These are phyloP conservation scores for Acaromyces ingoldii DNA, from an alignment of 1,284 basidiomycete species.

Conservation along the genomic window DNA sequence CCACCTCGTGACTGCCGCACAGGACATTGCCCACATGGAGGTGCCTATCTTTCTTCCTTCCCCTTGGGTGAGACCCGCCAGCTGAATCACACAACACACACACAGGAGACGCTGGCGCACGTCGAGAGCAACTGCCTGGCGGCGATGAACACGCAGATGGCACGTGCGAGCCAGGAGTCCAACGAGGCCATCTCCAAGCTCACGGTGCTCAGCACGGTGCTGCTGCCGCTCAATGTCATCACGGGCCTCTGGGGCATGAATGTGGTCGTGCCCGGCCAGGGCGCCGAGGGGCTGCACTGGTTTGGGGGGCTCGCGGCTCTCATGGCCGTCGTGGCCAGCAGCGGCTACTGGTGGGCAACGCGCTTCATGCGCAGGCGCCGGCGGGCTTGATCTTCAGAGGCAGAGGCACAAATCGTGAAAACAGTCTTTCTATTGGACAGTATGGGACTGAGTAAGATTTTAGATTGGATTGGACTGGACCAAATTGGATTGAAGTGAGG, in stretches of 20 bases:
- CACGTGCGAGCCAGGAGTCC: background rate
- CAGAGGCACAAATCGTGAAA: too few relatives aligned
- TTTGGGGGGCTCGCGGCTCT: background rate
- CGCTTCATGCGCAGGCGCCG: background rate
- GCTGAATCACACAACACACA: background rate
- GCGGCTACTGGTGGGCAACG: constrained; percentile 1
- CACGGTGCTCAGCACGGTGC: constrained; percentile 2
- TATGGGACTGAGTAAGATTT: too few relatives aligned
- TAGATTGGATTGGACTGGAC: too few relatives aligned
- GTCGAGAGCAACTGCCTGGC: background rate
- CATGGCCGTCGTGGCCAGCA: background rate
- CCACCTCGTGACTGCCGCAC: background rate
- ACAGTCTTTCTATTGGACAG: too few relatives aligned
- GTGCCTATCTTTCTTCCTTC: background rate
- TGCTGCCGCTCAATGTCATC: constrained; percentile 3
- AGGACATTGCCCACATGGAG: background rate
- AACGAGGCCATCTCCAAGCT: constrained; percentile 7
- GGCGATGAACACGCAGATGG: constrained; percentile 1
- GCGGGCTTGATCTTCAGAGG: background rate
- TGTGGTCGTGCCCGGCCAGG: background rate
- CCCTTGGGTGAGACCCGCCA: background rate
- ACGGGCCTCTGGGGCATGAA: constrained; percentile 11
- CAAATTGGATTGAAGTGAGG: too few relatives aligned
- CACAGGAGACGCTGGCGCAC: background rate
- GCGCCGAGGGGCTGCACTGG: background rate